Evolutionary conservation across 352 stramenopile species (phyloP).

Genomic region (Globisporangium emineosum): DNA sequence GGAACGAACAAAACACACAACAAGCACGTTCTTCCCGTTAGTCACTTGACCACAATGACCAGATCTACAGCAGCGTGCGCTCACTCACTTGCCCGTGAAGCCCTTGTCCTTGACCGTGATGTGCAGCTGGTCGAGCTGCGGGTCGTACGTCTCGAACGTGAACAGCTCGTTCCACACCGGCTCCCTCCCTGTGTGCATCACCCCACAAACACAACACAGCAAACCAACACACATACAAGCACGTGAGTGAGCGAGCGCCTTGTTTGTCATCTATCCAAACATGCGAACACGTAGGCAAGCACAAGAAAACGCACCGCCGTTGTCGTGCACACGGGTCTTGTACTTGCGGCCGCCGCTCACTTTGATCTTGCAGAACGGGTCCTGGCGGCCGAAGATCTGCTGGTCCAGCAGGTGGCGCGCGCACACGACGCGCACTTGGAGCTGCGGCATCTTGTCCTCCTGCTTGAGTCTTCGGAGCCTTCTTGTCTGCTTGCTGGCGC

Average conservation of each 20-base stretch:
- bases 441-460: constrained; percentile 44
- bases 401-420: constrained; percentile 80
- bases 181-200: constrained; percentile 40
- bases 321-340: constrained; percentile 82
- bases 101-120: constrained; percentile 86
- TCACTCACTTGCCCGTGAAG: constrained; percentile 50
- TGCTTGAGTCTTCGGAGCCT: neutral
- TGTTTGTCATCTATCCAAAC: neutral
- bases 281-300: neutral
- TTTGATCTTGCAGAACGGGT: constrained; percentile 76
- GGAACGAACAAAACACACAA: neutral
- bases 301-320: constrained; percentile 52
- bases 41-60: neutral
- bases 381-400: constrained; percentile 83
- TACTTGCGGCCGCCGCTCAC: constrained; percentile 51
- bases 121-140: constrained; percentile 68
- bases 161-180: constrained; percentile 85
- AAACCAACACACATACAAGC: neutral
- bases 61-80: too few species aligned
- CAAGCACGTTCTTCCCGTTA: neutral
- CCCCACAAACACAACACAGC: neutral
- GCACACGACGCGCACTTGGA: constrained; percentile 75
- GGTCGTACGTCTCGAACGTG: constrained; percentile 67
- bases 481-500: neutral
- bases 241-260: neutral